Conservation (phyloP, 75 land plant genomes). For the Cryptomeria japonica region DNA sequence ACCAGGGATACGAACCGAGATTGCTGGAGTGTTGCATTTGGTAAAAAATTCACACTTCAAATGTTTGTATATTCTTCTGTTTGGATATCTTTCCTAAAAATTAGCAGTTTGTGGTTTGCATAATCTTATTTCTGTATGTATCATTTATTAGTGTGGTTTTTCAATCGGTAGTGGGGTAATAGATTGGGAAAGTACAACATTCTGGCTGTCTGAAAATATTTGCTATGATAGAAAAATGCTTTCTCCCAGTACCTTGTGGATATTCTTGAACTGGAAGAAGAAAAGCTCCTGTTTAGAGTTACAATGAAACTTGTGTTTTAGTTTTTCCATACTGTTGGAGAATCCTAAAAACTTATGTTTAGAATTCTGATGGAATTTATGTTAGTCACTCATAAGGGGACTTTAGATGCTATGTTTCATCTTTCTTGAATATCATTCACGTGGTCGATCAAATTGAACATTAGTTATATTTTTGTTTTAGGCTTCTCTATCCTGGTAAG, state of each 20-base stretch:
- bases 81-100: not conserved
- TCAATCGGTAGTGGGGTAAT: not conserved
- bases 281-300: not conserved
- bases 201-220: not conserved
- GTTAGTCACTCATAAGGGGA: not conserved
- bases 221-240: not conserved
- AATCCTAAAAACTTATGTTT: too few relatives aligned
- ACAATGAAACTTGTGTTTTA: not conserved
- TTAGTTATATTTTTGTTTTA: not conserved
- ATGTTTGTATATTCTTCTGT: not conserved
- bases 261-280: not conserved
- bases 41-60: conserved; percentile 9
- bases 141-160: not conserved
- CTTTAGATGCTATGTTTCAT: not conserved
- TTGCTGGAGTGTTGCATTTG: conserved; percentile 54
- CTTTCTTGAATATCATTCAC: not conserved
- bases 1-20: conserved; percentile 24
- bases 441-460: not conserved
- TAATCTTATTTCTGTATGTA: not conserved
- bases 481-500: not conserved
- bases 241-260: not conserved
- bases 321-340: not conserved
- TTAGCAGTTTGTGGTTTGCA: not conserved
- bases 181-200: not conserved
- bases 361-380: not conserved